phyloP scores from a whole-genome alignment of 305 asterid genomes.

The Stenogyne calaminthoides region DNA sequence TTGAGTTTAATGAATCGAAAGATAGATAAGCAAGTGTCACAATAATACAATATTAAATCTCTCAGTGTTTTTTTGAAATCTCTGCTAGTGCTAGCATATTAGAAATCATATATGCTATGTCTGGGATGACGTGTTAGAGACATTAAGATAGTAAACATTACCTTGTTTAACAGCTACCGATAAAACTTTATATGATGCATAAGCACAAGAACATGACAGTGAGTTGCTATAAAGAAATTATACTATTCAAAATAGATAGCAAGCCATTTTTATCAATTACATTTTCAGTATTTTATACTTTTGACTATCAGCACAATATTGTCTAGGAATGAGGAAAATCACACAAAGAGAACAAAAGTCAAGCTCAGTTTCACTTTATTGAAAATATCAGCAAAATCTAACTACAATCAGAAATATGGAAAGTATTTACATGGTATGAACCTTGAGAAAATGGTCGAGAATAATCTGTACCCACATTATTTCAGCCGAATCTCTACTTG shows the following conservation, averaged over 20 bases:
- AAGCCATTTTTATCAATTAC: background rate
- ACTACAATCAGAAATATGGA: conserved; percentile 6
- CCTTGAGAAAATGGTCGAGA: conserved; percentile 11
- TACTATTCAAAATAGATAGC: background rate
- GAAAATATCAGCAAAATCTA: conserved; percentile 1
- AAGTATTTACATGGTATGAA: conserved; percentile 17
- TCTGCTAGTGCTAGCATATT: background rate
- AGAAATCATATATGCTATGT: background rate
- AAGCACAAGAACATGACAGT: background rate
- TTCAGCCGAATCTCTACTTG: conserved; percentile 60
- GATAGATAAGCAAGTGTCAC: background rate
- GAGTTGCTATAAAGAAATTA: conserved; percentile 6
- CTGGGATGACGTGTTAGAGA: background rate
- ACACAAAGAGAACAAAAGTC: conserved; percentile 6
- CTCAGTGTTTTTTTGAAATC: conserved; percentile 7
- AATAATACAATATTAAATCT: background rate
- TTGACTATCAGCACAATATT: background rate
- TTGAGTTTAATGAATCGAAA: background rate
- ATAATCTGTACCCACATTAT: conserved; percentile 69
- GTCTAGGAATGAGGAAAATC: background rate
- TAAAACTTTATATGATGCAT: background rate
- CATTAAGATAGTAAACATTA: background rate
- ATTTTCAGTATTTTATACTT: background rate
- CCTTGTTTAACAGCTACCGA: conserved; percentile 2
- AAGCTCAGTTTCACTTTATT: background rate